Evolutionary conservation across 108 stramenopile genomes (phyloP).

Genomic region (Parmales sp.): DNA sequence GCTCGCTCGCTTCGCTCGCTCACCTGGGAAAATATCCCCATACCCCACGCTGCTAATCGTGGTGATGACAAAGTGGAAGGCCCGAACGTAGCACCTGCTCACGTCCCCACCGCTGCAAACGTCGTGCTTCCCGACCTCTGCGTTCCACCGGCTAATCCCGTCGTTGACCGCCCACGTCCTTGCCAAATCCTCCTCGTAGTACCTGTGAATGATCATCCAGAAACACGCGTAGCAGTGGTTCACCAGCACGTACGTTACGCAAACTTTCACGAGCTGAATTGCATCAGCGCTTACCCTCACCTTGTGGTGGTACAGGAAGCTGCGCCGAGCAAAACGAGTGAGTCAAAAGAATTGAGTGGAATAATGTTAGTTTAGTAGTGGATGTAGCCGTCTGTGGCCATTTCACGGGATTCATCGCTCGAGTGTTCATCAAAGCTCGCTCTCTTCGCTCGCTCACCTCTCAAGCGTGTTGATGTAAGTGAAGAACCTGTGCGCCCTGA

Average conservation of each 20-base stretch:
- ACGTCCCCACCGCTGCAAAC: slow-evolving; percentile 27
- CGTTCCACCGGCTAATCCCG: slow-evolving; percentile 26
- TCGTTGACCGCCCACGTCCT: slow-evolving; percentile 55
- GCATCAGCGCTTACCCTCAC: slow-evolving; percentile 27
- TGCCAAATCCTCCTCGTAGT: slow-evolving; percentile 20
- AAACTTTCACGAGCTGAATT: slow-evolving; percentile 20
- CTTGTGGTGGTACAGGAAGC: slow-evolving; percentile 19
- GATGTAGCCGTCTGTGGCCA: no score
- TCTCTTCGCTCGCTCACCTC: no score
- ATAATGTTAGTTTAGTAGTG: no score
- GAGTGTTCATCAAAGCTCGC: no score
- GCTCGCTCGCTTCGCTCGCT: no score
- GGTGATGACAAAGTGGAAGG: slow-evolving; percentile 40
- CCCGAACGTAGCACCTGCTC: slow-evolving; percentile 32
- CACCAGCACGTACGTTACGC: slow-evolving; percentile 26
- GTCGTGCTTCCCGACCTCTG: slow-evolving; percentile 30
- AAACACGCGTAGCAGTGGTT: slow-evolving; percentile 46
- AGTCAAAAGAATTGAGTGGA: no score
- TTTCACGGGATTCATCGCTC: no score
- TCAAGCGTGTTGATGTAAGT: slow-evolving; percentile 19
- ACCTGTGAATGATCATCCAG: slow-evolving; percentile 52
- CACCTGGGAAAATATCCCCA: slow-evolving; percentile 47
- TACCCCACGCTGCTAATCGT: slow-evolving; percentile 40
- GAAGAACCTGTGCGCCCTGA: slow-evolving; percentile 23
- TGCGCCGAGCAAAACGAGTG: no score